These are phyloP conservation scores for Coemansia sp. DNA, from an alignment of 192 early-diverging fungal genomes.

Conservation along the genomic window DNA sequence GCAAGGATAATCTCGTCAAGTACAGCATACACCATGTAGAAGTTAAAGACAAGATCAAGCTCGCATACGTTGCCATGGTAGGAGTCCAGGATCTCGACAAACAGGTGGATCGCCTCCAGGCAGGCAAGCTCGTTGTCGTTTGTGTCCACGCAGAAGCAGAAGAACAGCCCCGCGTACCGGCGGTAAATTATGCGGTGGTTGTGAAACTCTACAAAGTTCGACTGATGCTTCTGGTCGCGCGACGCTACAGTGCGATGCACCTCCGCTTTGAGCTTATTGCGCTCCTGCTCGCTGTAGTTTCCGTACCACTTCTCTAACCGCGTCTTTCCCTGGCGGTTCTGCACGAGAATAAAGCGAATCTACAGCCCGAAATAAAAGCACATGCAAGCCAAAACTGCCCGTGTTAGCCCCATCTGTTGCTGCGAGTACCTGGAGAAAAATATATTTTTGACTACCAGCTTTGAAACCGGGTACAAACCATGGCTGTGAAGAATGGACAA, in stretches of 20 bases:
- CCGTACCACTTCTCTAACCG: slow-evolving; percentile 97
- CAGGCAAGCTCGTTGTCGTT: slow-evolving; percentile 98
- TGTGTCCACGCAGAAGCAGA: slow-evolving; percentile 98
- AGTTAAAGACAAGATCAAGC: slow-evolving; percentile 97
- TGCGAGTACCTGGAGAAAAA: neutral
- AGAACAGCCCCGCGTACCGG: slow-evolving; percentile 97
- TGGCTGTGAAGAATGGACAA: neutral
- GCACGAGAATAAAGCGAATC: slow-evolving; percentile 97
- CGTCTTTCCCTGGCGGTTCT: slow-evolving; percentile 99
- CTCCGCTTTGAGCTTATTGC: slow-evolving; percentile 89
- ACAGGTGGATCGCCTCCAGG: slow-evolving; percentile 97
- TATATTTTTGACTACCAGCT: neutral
- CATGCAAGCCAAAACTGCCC: neutral
- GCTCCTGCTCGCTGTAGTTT: slow-evolving; percentile 92
- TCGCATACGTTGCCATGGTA: slow-evolving; percentile 99
- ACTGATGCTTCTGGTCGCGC: slow-evolving; percentile 95
- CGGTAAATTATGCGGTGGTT: slow-evolving; percentile 99
- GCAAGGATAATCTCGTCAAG: slow-evolving; percentile 98
- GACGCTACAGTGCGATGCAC: slow-evolving; percentile 96
- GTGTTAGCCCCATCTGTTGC: neutral
- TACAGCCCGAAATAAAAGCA: neutral
- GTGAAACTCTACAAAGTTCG: slow-evolving; percentile 99
- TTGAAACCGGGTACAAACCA: neutral
- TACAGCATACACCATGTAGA: slow-evolving; percentile 96
- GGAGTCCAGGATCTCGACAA: slow-evolving; percentile 97